Conservation (phyloP, 75 land plant species). For the Selaginella tamariscina region DNA sequence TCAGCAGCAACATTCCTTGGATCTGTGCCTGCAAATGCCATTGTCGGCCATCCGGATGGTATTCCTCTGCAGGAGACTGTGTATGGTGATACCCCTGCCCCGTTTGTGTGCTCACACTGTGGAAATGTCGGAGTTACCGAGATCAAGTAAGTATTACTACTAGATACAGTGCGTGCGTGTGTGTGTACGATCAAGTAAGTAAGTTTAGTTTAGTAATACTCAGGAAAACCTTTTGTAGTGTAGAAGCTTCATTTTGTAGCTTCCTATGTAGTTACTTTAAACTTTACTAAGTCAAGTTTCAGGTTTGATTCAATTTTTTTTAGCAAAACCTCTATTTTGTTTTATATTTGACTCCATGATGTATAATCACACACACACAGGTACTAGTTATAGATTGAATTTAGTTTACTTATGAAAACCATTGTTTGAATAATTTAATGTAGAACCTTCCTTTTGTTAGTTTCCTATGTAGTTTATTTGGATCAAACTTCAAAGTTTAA, state of each 20-base stretch:
- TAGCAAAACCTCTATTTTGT: background rate
- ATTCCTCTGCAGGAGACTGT: conserved; percentile 75
- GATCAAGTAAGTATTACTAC: conserved; percentile 41
- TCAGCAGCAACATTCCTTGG: conserved; percentile 45
- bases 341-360: too few species aligned
- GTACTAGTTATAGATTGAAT: too few species aligned
- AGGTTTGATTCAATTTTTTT: background rate
- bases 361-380: too few species aligned
- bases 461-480: too few species aligned
- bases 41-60: conserved; percentile 44
- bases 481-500: too few species aligned
- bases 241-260: background rate
- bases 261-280: background rate
- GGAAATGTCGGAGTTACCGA: conserved; percentile 52
- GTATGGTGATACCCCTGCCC: conserved; percentile 77
- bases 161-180: background rate
- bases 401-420: too few species aligned
- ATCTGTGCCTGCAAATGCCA: conserved; percentile 63
- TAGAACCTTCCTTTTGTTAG: too few species aligned
- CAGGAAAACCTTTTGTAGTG: background rate
- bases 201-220: conserved; percentile 1
- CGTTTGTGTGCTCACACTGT: conserved; percentile 71
- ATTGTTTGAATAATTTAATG: too few species aligned
- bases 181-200: background rate
- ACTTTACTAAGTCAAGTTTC: background rate